Percentiles rank a stretch among this genome's conserved stretches.
These are phyloP conservation scores for Rehmannia glutinosa DNA, from an alignment of 257 asterid genomes.

Conservation along the genomic window DNA sequence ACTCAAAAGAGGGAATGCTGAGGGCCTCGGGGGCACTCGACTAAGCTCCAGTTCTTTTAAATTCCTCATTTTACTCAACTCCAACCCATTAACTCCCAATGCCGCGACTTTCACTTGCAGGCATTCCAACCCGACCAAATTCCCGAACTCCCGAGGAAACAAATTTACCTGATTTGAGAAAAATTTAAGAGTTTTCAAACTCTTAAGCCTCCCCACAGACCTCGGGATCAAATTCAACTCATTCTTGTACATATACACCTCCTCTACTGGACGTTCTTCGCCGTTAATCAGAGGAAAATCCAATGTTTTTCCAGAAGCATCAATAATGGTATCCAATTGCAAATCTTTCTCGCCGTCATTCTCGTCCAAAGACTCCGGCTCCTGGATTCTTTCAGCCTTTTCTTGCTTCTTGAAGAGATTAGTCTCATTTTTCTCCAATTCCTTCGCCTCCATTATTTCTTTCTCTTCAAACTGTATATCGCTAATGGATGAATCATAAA, in stretches of 20 bases:
- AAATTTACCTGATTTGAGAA: slow-evolving; percentile 79
- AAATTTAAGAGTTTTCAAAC: slow-evolving; percentile 69
- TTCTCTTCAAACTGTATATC: slow-evolving; percentile 9
- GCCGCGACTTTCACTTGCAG: slow-evolving; percentile 72
- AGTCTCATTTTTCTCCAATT: slow-evolving; percentile 34
- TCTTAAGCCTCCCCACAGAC: slow-evolving; percentile 50
- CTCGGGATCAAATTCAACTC: slow-evolving; percentile 69
- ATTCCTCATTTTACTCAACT: slow-evolving; percentile 55
- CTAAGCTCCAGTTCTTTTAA: slow-evolving; percentile 89
- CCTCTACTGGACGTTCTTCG: slow-evolving; percentile 38
- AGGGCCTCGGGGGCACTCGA: slow-evolving; percentile 69
- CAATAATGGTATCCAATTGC: slow-evolving; percentile 40
- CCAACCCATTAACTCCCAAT: slow-evolving; percentile 70
- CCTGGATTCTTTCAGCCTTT: slow-evolving; percentile 15
- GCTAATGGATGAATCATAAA: background rate
- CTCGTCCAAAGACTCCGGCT: slow-evolving; percentile 24
- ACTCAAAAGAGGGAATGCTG: slow-evolving; percentile 60
- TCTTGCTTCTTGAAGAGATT: slow-evolving; percentile 5
- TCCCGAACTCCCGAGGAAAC: slow-evolving; percentile 61
- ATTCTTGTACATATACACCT: slow-evolving; percentile 73
- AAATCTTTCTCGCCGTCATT: slow-evolving; percentile 24
- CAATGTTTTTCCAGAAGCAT: slow-evolving; percentile 60
- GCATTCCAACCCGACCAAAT: slow-evolving; percentile 61
- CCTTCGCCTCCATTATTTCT: slow-evolving; percentile 44
- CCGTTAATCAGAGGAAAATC: slow-evolving; percentile 47